phyloP scores from a whole-genome alignment of 2,329 filamentous ascomycete genomes.

The Fusarium napiforme region DNA sequence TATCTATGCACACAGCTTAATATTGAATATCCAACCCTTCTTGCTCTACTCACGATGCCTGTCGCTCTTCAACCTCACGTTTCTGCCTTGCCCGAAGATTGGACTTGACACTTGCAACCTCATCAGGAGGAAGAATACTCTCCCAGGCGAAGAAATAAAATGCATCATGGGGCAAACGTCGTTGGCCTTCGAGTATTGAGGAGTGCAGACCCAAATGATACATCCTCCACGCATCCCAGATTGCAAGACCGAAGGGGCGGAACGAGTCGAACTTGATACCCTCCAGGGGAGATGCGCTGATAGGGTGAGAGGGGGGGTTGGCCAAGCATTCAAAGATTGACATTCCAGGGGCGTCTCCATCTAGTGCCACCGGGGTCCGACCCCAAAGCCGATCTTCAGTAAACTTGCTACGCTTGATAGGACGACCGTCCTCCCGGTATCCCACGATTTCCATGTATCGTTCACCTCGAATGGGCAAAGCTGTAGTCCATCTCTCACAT shows the following conservation, averaged over 20 bases:
- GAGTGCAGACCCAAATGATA: slow-evolving; percentile 19
- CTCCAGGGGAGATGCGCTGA: slow-evolving; percentile 2
- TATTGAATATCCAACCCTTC: too few relatives aligned
- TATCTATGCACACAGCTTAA: too few relatives aligned
- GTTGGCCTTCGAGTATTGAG: not conserved
- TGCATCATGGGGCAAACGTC: not conserved
- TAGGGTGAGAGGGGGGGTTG: not conserved
- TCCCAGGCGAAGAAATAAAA: slow-evolving; percentile 17
- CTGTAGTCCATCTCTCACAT: slow-evolving; percentile 18
- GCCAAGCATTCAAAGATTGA: not conserved
- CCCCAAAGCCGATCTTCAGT: slow-evolving; percentile 4
- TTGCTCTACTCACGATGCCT: too few relatives aligned
- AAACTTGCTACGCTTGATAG: not conserved
- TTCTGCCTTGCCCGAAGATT: not conserved
- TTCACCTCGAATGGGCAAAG: not conserved
- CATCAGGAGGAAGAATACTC: slow-evolving; percentile 8
- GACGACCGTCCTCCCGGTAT: not conserved
- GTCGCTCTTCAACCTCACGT: not conserved
- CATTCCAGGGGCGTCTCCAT: not conserved
- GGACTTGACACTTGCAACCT: slow-evolving; percentile 3
- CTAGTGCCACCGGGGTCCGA: slow-evolving; percentile 4
- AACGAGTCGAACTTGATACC: slow-evolving; percentile 32
- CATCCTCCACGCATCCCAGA: slow-evolving; percentile 36
- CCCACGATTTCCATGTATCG: not conserved
- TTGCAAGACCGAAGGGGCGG: slow-evolving; percentile 26